Evolutionary conservation across 805 yeast genomes (phyloP).

Genomic region (Yarrowia yakushimensis): DNA sequence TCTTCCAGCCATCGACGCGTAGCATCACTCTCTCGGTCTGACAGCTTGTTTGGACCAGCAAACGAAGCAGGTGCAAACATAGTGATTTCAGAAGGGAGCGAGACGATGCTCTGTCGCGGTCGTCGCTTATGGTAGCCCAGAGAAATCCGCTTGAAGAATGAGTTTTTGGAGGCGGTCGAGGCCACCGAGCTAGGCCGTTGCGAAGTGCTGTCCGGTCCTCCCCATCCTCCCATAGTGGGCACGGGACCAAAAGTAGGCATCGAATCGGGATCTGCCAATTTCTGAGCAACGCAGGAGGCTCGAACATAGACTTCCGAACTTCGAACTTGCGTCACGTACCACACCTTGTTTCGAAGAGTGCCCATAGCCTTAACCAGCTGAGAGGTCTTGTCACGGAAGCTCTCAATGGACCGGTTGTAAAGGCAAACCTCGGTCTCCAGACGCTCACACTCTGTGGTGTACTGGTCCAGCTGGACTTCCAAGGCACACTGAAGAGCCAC

Average conservation of each 20-base stretch:
- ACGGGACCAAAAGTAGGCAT: neutral
- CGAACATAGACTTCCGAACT: slow-evolving; percentile 30
- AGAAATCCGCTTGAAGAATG: slow-evolving; percentile 31
- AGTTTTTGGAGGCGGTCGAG: slow-evolving; percentile 28
- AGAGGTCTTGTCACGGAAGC: slow-evolving; percentile 1
- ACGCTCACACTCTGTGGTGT: slow-evolving; percentile 14
- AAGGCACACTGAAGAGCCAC: slow-evolving; percentile 6
- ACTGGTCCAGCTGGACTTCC: slow-evolving; percentile 17
- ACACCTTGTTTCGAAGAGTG: slow-evolving; percentile 31
- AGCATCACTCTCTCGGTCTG: slow-evolving; percentile 38
- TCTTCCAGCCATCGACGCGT: slow-evolving; percentile 35
- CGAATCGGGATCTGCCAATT: slow-evolving; percentile 19
- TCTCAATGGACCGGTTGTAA: slow-evolving; percentile 17
- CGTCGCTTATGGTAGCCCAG: slow-evolving; percentile 27
- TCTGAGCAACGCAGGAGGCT: slow-evolving; percentile 33
- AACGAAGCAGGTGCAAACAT: slow-evolving; percentile 35
- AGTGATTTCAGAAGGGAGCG: slow-evolving; percentile 32
- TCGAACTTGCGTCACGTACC: slow-evolving; percentile 34
- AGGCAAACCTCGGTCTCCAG: slow-evolving; percentile 10
- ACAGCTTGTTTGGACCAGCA: slow-evolving; percentile 35
- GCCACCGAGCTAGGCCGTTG: slow-evolving; percentile 24
- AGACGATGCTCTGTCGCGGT: slow-evolving; percentile 32
- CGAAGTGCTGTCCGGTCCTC: neutral
- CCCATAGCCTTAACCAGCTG: slow-evolving; percentile 24
- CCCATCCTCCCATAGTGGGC: neutral